Conservation (phyloP, 257 asterid genomes). For the Solanum medicagineum region DNA sequence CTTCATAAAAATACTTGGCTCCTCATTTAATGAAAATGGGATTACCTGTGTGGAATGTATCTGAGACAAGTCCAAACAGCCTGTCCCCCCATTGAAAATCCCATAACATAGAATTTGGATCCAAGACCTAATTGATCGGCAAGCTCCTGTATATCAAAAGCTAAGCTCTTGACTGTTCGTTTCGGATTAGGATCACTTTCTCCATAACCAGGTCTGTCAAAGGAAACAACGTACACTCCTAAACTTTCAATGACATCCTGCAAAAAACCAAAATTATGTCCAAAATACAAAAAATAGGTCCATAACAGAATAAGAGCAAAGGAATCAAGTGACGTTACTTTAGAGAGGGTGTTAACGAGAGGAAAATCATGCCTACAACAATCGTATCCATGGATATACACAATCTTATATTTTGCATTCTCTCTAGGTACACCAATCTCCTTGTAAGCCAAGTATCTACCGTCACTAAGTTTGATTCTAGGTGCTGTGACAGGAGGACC, state of each 20-base stretch:
- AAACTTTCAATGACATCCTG: slow-evolving; percentile 57
- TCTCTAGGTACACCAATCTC: slow-evolving; percentile 64
- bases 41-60: slow-evolving; percentile 84
- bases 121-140: slow-evolving; percentile 82
- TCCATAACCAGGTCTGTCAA: slow-evolving; percentile 94
- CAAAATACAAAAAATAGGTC: not conserved
- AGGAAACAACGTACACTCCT: slow-evolving; percentile 57
- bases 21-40: not conserved
- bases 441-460: slow-evolving; percentile 73
- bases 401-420: slow-evolving; percentile 51
- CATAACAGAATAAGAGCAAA: not conserved
- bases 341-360: slow-evolving; percentile 23
- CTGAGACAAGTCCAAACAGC: slow-evolving; percentile 72
- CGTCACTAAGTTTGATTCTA: slow-evolving; percentile 66
- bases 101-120: slow-evolving; percentile 55
- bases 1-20: not conserved
- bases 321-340: slow-evolving; percentile 20
- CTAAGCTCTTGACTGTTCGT: slow-evolving; percentile 51
- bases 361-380: slow-evolving; percentile 34
- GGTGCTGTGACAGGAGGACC: slow-evolving; percentile 73
- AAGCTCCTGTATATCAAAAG: slow-evolving; percentile 69
- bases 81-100: slow-evolving; percentile 91
- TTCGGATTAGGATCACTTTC: slow-evolving; percentile 82
- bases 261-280: not conserved
- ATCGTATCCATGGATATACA: slow-evolving; percentile 58